Conservation (phyloP, 148 eudicot genomes). For the Dysphania ambrosioides region DNA sequence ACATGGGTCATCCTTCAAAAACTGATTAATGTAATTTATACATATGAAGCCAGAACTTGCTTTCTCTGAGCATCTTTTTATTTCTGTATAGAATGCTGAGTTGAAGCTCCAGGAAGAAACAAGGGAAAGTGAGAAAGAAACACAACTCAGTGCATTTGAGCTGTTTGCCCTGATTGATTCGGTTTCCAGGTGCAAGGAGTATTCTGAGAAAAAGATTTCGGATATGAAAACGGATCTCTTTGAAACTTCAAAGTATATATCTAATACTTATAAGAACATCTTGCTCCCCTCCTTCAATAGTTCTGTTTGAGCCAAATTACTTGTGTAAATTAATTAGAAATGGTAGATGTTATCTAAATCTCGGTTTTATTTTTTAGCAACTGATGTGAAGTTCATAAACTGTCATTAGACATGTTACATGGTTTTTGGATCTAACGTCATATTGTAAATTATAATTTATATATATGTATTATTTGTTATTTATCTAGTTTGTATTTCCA, state of each 20-base stretch:
- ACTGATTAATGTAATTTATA: neutral
- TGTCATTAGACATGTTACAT: neutral
- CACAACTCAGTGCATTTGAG: slow-evolving; percentile 60
- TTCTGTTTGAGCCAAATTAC: neutral
- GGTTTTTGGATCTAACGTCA: too few relatives aligned
- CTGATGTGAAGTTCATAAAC: neutral
- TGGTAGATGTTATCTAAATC: neutral
- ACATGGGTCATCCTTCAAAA: neutral
- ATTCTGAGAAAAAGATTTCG: slow-evolving; percentile 46
- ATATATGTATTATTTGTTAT: neutral
- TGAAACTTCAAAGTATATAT: slow-evolving; percentile 41
- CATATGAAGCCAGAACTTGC: neutral
- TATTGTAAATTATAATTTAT: too few relatives aligned
- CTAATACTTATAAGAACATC: slow-evolving; percentile 46
- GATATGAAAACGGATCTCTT: slow-evolving; percentile 52
- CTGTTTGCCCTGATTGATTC: slow-evolving; percentile 61
- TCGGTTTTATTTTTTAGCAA: neutral
- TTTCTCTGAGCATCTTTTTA: slow-evolving; percentile 12
- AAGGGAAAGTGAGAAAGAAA: slow-evolving; percentile 51
- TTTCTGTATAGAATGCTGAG: slow-evolving; percentile 47
- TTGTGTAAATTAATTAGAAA: neutral
- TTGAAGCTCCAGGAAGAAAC: slow-evolving; percentile 48
- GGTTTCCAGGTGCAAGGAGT: slow-evolving; percentile 73
- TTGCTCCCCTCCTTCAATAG: slow-evolving; percentile 25
- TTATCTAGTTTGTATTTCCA: neutral